A percentile compares a stretch with the other conserved stretches of the same genome.
These are phyloP conservation scores for Stagonosporopsis chrysanthemi DNA, from an alignment of 2,329 filamentous ascomycete genomes.

Conservation along the genomic window DNA sequence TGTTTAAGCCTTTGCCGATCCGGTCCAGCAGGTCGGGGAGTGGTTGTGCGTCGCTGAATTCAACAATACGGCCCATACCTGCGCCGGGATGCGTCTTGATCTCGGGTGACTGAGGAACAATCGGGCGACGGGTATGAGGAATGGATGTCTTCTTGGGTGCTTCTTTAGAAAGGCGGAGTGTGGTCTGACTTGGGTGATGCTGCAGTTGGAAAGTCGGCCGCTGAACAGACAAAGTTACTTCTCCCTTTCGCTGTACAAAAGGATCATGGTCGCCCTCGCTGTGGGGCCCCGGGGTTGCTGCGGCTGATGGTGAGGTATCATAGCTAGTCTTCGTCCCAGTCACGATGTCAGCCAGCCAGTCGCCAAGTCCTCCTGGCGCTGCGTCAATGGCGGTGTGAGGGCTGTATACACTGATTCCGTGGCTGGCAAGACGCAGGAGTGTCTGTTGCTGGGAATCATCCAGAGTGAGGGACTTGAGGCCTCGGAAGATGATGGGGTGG, in stretches of 20 bases:
- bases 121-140: constrained; percentile 61
- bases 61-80: constrained; percentile 68
- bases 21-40: constrained; percentile 67
- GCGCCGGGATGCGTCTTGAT: constrained; percentile 56
- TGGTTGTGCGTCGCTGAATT: constrained; percentile 60
- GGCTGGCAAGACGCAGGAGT: constrained; percentile 79
- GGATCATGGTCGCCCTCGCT: constrained; percentile 44
- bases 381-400: constrained; percentile 96
- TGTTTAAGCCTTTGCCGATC: constrained; percentile 69
- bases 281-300: constrained; percentile 55
- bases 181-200: constrained; percentile 58
- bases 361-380: constrained; percentile 82
- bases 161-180: constrained; percentile 44
- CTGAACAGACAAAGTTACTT: constrained; percentile 26
- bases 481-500: constrained; percentile 96
- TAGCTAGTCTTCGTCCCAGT: constrained; percentile 59
- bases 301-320: constrained; percentile 67
- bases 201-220: constrained; percentile 55
- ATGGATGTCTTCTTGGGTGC: constrained; percentile 26
- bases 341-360: constrained; percentile 91
- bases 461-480: constrained; percentile 86
- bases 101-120: constrained; percentile 57
- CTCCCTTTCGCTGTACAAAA: constrained; percentile 31
- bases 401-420: constrained; percentile 93
- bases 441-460: constrained; percentile 86